Conservation (phyloP, 2,329 filamentous ascomycete species). For the Trichophyton benhamiae region DNA sequence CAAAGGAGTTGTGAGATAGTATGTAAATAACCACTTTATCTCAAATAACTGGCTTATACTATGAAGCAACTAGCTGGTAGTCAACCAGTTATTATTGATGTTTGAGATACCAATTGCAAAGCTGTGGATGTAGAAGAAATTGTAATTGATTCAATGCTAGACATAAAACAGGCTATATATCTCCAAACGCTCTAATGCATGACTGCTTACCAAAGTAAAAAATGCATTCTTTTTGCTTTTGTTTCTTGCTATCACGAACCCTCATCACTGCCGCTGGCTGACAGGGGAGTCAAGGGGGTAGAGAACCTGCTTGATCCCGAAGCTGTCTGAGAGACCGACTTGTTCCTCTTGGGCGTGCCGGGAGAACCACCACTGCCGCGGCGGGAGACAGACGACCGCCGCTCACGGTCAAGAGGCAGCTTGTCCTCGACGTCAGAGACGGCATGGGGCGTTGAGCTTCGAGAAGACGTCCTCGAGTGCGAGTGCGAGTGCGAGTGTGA, state of each 20-base stretch:
- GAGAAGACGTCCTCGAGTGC: slow-evolving; percentile 32
- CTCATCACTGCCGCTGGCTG: background rate
- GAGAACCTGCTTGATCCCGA: slow-evolving; percentile 4
- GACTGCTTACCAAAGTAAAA: background rate
- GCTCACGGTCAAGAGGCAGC: slow-evolving; percentile 22
- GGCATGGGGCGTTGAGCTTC: slow-evolving; percentile 27
- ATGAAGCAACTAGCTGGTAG: no score
- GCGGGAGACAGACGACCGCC: slow-evolving; percentile 15
- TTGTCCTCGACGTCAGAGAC: slow-evolving; percentile 27
- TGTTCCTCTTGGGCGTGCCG: slow-evolving; percentile 12
- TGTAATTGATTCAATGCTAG: background rate
- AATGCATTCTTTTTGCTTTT: background rate
- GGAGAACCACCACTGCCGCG: slow-evolving; percentile 26
- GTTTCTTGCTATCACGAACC: background rate
- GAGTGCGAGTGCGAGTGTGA: slow-evolving; percentile 28
- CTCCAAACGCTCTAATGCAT: background rate
- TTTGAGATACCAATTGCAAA: background rate
- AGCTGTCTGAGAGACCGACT: background rate
- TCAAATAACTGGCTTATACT: no score
- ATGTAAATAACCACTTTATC: no score
- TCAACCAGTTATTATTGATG: no score
- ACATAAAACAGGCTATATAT: background rate
- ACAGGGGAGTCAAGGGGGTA: slow-evolving; percentile 12
- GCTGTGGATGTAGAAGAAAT: no score
- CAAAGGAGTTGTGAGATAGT: no score